Evolutionary conservation across 139 green algal genomes (phyloP).

Genomic region (Nannochloris sp.): DNA sequence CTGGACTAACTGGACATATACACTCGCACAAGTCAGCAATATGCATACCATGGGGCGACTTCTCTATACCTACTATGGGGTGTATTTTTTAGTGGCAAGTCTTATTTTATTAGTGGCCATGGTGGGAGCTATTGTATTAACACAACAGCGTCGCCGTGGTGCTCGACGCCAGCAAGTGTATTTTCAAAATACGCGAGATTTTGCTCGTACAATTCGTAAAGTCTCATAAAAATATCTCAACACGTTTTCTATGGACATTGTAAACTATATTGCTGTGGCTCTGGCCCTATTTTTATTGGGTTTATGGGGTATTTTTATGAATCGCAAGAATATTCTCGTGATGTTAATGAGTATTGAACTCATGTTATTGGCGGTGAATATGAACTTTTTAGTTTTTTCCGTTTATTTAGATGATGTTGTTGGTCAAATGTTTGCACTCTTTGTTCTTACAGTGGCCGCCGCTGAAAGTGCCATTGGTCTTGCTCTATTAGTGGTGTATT

Average conservation of each 20-base stretch:
- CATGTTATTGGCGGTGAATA: constrained; percentile 42
- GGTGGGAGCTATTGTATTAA: constrained; percentile 57
- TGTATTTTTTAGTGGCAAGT: constrained; percentile 51
- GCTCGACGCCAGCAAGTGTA: constrained; percentile 50
- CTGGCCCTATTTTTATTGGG: constrained; percentile 51
- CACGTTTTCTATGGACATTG: constrained; percentile 44
- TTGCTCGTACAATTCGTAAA: constrained; percentile 45
- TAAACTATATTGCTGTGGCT: constrained; percentile 46
- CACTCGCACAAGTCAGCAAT: constrained; percentile 29
- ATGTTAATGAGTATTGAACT: constrained; percentile 52
- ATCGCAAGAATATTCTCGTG: constrained; percentile 50
- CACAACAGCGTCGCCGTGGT: constrained; percentile 42
- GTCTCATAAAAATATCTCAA: constrained; percentile 24
- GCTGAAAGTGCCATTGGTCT: constrained; percentile 49
- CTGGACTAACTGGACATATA: constrained; percentile 25
- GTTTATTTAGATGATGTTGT: constrained; percentile 49
- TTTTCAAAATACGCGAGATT: constrained; percentile 56
- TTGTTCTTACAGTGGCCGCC: constrained; percentile 47
- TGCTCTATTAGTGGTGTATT: constrained; percentile 47
- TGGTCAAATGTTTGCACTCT: constrained; percentile 49
- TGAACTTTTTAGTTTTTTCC: constrained; percentile 50
- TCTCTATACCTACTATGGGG: constrained; percentile 57
- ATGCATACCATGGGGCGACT: constrained; percentile 47
- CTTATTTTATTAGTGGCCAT: constrained; percentile 56
- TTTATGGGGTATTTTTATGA: constrained; percentile 55